Evolutionary conservation across 495 filamentous ascomycete species (phyloP), one percentile per base, ranked within the genome.

Genomic region (Penicillium herquei): DNA sequence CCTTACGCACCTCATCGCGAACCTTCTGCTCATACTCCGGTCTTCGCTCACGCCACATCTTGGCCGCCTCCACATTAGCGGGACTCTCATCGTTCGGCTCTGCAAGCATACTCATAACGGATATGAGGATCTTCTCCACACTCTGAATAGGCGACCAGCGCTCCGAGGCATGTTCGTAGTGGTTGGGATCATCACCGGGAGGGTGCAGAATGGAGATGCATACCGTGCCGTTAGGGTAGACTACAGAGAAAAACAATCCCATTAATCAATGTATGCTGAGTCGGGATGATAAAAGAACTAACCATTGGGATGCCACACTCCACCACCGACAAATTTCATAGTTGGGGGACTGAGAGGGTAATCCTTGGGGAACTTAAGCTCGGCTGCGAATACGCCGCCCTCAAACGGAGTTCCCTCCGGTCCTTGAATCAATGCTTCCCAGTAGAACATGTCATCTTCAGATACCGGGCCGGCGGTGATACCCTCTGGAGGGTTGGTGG

Each of bases 1-100:
- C 84, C 72, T 80, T 84, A 67, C 83, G 75, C 12, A 91, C 91
- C 61, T 91, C 88, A 56, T 92, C 87, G 58, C 88, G 81, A 16
- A 97, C 92, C 72, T 82, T 87, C 72, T 81, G 77, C 81, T 98
- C 93, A 75, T 96, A 99, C 67, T 92, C 89, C 26, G 64, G 65
- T 62, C 91, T 83, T 61, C 85, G 74, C 61, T 98, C 95, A 52
- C 94, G 83, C 94, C 94, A 99, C 91, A 97, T 96, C 81, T 95
- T 91, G 50, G 95, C 94, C 21, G 94, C 94, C 79, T 99, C 95
- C 53, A 98, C 86, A 74, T 99, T 99, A 52, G 94, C 94, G 1
- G 94, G 95, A 66, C 88, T 93, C 82, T 99, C 94, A 67, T 98
- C 95, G 70, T 99, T 99, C 59, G 94, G 94, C 76, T 97, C 94